These are phyloP conservation scores for Mortierella sp. DNA, from an alignment of 371 early-diverging fungal species.

Conservation along the genomic window DNA sequence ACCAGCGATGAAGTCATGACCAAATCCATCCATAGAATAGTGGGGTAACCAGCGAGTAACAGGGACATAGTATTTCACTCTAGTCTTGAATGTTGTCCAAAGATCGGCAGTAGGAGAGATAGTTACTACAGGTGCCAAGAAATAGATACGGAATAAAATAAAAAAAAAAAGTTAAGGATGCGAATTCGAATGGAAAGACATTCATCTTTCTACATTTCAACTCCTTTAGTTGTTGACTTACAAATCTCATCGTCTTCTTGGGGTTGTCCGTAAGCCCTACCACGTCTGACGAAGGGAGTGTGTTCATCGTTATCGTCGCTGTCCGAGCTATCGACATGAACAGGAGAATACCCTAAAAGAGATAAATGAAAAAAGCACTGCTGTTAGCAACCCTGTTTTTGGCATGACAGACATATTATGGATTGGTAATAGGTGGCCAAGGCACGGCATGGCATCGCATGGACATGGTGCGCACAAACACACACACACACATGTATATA, in stretches of 20 bases:
- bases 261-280: conserved; percentile 43
- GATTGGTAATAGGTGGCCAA: no score
- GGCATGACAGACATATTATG: no score
- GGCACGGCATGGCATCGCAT: no score
- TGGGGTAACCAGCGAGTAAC: conserved; percentile 89
- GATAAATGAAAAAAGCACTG: background rate
- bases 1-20: conserved; percentile 85
- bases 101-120: conserved; percentile 45
- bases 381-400: background rate
- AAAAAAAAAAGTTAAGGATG: background rate
- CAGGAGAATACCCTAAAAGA: conserved; percentile 43
- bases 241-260: conserved; percentile 48
- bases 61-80: conserved; percentile 92
- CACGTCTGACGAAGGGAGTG: conserved; percentile 51
- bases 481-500: no score
- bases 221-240: conserved; percentile 17
- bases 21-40: conserved; percentile 67
- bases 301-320: conserved; percentile 49
- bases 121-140: background rate
- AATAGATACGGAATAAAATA: conserved; percentile 1
- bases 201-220: background rate
- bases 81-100: conserved; percentile 62
- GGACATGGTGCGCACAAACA: no score
- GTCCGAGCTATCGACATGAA: conserved; percentile 45
- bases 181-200: background rate